Evolutionary conservation across 441 rosid species (phyloP).

Genomic region (Adansonia grandidieri): DNA sequence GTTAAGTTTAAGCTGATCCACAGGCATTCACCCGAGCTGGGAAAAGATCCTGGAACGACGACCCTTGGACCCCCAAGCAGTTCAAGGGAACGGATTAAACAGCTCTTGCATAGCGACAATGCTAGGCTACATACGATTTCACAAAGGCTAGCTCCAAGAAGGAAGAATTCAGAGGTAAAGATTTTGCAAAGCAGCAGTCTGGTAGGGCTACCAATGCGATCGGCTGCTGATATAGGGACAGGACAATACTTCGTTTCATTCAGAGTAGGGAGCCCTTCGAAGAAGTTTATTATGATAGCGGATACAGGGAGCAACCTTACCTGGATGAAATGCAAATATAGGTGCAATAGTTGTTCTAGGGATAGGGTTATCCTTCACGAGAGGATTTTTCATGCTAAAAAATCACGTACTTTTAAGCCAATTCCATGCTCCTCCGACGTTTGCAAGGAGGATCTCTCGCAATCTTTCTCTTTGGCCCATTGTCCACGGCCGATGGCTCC

Average conservation of each 20-base stretch:
- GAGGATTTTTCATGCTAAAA: slow-evolving; percentile 28
- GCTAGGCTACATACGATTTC: slow-evolving; percentile 26
- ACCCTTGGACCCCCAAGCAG: slow-evolving; percentile 26
- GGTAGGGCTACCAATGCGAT: slow-evolving; percentile 28
- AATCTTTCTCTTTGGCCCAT: slow-evolving; percentile 10
- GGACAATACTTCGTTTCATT: slow-evolving; percentile 40
- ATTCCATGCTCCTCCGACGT: slow-evolving; percentile 32
- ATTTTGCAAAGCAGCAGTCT: background rate
- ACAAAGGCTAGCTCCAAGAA: background rate
- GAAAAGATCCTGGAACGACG: background rate
- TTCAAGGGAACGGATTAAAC: slow-evolving; percentile 23
- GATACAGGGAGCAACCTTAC: slow-evolving; percentile 42
- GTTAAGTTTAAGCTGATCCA: slow-evolving; percentile 36
- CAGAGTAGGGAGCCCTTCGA: slow-evolving; percentile 39
- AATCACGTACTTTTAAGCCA: slow-evolving; percentile 31
- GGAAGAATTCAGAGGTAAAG: background rate
- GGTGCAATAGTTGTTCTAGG: slow-evolving; percentile 14
- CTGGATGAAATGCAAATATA: slow-evolving; percentile 38
- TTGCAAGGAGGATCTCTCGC: slow-evolving; percentile 27
- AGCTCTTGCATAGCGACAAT: slow-evolving; percentile 26
- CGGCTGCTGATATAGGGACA: slow-evolving; percentile 31
- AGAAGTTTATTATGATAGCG: slow-evolving; percentile 33
- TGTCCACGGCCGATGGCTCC: slow-evolving; percentile 32
- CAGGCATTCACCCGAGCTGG: slow-evolving; percentile 33
- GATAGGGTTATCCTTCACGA: background rate